A percentile compares a stretch with the other conserved stretches of the same genome.
These are phyloP conservation scores for Asclepias syriaca DNA, from an alignment of 257 asterid species.

Conservation along the genomic window DNA sequence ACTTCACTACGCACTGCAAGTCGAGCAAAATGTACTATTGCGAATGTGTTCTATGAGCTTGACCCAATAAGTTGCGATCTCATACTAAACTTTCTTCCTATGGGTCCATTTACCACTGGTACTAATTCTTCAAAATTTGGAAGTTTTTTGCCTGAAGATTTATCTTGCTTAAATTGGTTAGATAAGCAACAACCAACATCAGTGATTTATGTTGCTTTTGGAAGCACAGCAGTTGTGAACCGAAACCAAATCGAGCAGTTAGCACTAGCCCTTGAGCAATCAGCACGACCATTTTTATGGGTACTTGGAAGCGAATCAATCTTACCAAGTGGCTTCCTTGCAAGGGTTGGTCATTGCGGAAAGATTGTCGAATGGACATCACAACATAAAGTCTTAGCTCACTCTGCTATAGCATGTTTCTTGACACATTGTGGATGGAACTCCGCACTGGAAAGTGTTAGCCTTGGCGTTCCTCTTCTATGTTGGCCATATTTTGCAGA, in stretches of 20 bases:
- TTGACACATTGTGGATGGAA: constrained; percentile 66
- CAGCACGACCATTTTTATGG: constrained; percentile 47
- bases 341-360: constrained; percentile 31
- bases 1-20: neutral
- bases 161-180: constrained; percentile 53
- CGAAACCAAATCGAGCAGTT: constrained; percentile 42
- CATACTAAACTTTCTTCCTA: constrained; percentile 32
- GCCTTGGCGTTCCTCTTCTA: constrained; percentile 51
- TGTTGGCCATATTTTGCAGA: constrained; percentile 73
- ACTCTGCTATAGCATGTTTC: constrained; percentile 46
- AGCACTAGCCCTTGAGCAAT: constrained; percentile 45
- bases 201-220: constrained; percentile 58
- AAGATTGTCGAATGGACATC: constrained; percentile 70
- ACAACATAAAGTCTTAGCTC: constrained; percentile 48
- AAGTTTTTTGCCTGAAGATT: constrained; percentile 39
- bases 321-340: constrained; percentile 19
- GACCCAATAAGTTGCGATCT: constrained; percentile 19
- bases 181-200: constrained; percentile 41
- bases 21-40: constrained; percentile 36
- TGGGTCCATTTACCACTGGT: constrained; percentile 44
- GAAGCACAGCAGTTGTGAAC: constrained; percentile 43
- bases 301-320: constrained; percentile 24
- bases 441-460: constrained; percentile 53
- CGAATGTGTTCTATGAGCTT: constrained; percentile 48
- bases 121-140: constrained; percentile 22